Conservation (phyloP, 768 basidiomycete genomes). For the Clavulina sp. region DNA sequence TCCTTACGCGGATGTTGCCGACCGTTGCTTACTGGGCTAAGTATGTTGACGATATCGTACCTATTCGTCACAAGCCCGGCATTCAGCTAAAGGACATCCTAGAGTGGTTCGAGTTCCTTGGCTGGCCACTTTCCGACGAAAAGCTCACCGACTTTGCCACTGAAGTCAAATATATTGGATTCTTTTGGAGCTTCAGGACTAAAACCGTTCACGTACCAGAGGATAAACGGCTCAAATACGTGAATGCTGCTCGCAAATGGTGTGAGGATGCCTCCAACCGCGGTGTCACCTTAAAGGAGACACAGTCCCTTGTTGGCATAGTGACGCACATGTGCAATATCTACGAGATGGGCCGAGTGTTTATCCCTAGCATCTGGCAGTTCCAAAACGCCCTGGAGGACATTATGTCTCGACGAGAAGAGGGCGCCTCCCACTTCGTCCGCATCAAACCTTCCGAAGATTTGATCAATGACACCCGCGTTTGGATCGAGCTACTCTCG, state of each 20-base stretch:
- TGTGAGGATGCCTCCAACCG: background rate
- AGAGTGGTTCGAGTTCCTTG: background rate
- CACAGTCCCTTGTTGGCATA: background rate
- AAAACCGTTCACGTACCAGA: background rate
- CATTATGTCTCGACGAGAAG: background rate
- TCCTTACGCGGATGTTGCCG: background rate
- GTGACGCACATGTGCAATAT: background rate
- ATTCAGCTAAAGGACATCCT: slow-evolving; percentile 12
- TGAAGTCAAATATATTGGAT: background rate
- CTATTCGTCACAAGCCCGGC: slow-evolving; percentile 13
- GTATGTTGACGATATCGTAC: slow-evolving; percentile 15
- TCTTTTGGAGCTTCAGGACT: background rate
- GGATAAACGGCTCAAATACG: background rate
- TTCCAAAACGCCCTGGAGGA: background rate
- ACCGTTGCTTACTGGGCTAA: background rate
- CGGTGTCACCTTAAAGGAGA: background rate
- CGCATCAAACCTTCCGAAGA: background rate
- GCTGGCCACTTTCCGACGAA: background rate
- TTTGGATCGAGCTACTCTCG: background rate
- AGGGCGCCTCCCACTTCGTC: background rate
- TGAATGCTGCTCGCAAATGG: background rate
- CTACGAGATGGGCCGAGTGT: background rate
- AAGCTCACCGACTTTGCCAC: background rate
- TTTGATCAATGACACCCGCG: background rate
- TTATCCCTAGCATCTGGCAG: slow-evolving; percentile 9